Conservation (phyloP, 192 early-diverging fungal species). For the Pilaira anomala region DNA sequence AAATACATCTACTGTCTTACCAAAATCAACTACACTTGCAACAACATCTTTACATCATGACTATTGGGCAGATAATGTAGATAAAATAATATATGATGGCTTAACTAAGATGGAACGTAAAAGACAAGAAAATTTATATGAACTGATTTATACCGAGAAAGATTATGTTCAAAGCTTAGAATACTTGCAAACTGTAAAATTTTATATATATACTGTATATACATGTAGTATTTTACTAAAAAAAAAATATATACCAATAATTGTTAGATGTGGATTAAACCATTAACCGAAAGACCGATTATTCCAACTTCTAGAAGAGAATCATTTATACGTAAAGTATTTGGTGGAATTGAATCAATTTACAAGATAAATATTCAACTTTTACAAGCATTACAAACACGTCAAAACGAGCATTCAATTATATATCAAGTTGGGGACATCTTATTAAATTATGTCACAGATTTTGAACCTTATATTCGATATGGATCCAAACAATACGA, state of each 20-base stretch:
- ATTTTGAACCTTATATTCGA: slow-evolving; percentile 72
- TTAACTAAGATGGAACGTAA: slow-evolving; percentile 65
- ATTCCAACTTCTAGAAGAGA: slow-evolving; percentile 62
- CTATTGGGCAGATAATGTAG: slow-evolving; percentile 82
- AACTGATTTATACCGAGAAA: slow-evolving; percentile 75
- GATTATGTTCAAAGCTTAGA: slow-evolving; percentile 78
- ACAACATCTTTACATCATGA: slow-evolving; percentile 37
- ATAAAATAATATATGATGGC: slow-evolving; percentile 65
- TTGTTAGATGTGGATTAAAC: slow-evolving; percentile 64
- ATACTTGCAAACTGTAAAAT: slow-evolving; percentile 57
- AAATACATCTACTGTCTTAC: background rate
- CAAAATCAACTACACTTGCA: background rate
- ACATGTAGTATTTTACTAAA: no score
- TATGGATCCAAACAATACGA: slow-evolving; percentile 87
- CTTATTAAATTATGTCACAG: slow-evolving; percentile 53
- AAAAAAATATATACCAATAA: no score
- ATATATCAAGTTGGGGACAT: slow-evolving; percentile 75
- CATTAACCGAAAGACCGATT: slow-evolving; percentile 60
- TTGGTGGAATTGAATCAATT: slow-evolving; percentile 68
- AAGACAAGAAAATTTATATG: slow-evolving; percentile 81
- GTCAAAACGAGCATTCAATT: slow-evolving; percentile 57
- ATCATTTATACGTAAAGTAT: slow-evolving; percentile 73
- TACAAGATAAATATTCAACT: slow-evolving; percentile 54
- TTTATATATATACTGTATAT: background rate
- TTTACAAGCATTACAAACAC: slow-evolving; percentile 47